Evolutionary conservation across 2,329 filamentous ascomycete species (phyloP).

Genomic region (Blastomyces silverae): DNA sequence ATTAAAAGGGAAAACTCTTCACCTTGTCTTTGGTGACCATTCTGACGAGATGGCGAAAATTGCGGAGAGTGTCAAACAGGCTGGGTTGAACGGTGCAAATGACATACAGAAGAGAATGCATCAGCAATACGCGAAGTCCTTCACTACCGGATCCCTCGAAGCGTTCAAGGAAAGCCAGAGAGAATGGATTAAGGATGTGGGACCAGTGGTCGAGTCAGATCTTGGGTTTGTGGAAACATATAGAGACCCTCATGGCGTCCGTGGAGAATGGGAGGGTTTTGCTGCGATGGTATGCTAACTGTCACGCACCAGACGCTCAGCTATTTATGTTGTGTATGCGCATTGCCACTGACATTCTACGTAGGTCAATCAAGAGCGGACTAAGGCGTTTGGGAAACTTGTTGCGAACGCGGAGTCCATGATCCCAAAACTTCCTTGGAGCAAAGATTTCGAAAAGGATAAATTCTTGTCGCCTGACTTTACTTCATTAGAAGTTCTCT

Average conservation of each 20-base stretch:
- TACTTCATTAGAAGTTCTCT: constrained; percentile 84
- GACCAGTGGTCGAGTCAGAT: constrained; percentile 71
- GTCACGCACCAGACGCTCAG: background rate
- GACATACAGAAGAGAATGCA: constrained; percentile 69
- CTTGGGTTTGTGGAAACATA: constrained; percentile 84
- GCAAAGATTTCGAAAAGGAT: constrained; percentile 86
- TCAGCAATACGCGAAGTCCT: constrained; percentile 65
- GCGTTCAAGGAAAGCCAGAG: constrained; percentile 75
- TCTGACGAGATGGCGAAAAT: constrained; percentile 64
- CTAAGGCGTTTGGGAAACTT: constrained; percentile 75
- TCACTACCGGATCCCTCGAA: constrained; percentile 64
- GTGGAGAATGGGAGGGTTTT: constrained; percentile 81
- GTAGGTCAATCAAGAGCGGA: constrained; percentile 77
- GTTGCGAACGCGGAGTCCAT: constrained; percentile 73
- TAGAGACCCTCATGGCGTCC: constrained; percentile 70
- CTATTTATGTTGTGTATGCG: constrained; percentile 20
- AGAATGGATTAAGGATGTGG: constrained; percentile 76
- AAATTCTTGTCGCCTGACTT: constrained; percentile 94
- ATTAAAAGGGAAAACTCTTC: constrained; percentile 61
- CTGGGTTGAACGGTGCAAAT: constrained; percentile 63
- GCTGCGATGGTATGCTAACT: constrained; percentile 51
- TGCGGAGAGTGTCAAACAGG: constrained; percentile 58
- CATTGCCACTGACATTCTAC: constrained; percentile 43
- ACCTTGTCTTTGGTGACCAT: constrained; percentile 68
- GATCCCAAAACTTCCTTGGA: constrained; percentile 87